Evolutionary conservation across 805 yeast genomes (phyloP).

Genomic region (Huiozyma sinensis): DNA sequence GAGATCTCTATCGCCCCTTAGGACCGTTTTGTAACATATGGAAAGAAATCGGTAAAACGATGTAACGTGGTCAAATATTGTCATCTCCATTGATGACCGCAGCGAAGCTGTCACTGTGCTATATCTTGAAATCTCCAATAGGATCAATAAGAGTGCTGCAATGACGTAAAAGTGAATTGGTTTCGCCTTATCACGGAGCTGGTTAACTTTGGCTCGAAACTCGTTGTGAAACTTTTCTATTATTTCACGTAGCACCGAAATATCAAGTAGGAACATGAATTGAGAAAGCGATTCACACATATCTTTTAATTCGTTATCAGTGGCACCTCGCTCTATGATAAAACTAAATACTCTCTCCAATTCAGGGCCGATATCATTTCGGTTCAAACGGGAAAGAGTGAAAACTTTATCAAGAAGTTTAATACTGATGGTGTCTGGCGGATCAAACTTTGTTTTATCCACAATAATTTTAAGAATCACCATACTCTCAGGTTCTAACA

Average conservation of each 20-base stretch:
- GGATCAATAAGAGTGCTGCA: slow-evolving; percentile 21
- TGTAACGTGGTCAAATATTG: slow-evolving; percentile 17
- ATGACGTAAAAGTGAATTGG: slow-evolving; percentile 26
- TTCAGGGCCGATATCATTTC: slow-evolving; percentile 1
- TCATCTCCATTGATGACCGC: slow-evolving; percentile 9
- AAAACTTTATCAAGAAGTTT: slow-evolving; percentile 8
- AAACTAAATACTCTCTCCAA: slow-evolving; percentile 12
- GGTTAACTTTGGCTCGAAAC: slow-evolving; percentile 19
- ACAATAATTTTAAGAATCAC: no score
- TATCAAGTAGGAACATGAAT: slow-evolving; percentile 14
- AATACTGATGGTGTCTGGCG: slow-evolving; percentile 14
- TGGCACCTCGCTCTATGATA: slow-evolving; percentile 17
- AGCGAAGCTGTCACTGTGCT: slow-evolving; percentile 8
- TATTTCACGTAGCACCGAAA: slow-evolving; percentile 9
- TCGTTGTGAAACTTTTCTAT: slow-evolving; percentile 18
- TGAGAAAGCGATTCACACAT: slow-evolving; percentile 9
- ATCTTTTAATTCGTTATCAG: slow-evolving; percentile 18
- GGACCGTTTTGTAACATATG: slow-evolving; percentile 6
- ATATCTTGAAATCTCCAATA: slow-evolving; percentile 19
- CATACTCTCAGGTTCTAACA: no score
- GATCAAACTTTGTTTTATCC: slow-evolving; percentile 4
- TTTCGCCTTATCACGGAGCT: slow-evolving; percentile 16
- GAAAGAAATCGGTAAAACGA: slow-evolving; percentile 22
- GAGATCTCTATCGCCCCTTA: slow-evolving; percentile 1
- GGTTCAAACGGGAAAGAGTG: slow-evolving; percentile 13